Conservation (phyloP, 2,329 filamentous ascomycete genomes). For the Ceratocystiopsis brevicomis region DNA sequence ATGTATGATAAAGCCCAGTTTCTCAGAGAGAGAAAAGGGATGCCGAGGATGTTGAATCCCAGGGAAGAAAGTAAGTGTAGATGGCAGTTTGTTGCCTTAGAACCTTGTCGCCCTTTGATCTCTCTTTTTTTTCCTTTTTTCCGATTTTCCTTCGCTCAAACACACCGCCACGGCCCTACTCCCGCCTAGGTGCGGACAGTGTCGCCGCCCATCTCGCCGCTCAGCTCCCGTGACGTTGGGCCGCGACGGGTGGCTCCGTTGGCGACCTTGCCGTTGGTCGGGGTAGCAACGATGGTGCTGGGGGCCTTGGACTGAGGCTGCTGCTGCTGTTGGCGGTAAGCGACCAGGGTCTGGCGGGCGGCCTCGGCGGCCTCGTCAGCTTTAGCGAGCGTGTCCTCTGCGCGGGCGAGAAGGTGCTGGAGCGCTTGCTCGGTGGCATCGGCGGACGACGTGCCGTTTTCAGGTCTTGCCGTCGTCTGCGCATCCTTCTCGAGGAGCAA, state of each 20-base stretch:
- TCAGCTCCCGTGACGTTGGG: slow-evolving; percentile 33
- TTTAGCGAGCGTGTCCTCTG: slow-evolving; percentile 25
- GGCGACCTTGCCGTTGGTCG: slow-evolving; percentile 3
- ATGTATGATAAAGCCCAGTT: too few relatives aligned
- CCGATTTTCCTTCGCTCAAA: neutral
- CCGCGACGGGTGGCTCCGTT: slow-evolving; percentile 20
- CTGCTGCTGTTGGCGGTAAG: slow-evolving; percentile 15
- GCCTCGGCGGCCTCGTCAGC: slow-evolving; percentile 29
- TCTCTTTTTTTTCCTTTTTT: neutral
- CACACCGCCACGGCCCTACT: neutral
- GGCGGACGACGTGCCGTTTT: slow-evolving; percentile 3
- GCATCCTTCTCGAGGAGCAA: slow-evolving; percentile 24
- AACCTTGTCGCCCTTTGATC: too few relatives aligned
- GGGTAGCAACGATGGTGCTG: neutral
- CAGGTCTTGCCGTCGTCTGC: slow-evolving; percentile 4
- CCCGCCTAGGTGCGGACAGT: slow-evolving; percentile 16
- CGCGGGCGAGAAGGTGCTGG: slow-evolving; percentile 22
- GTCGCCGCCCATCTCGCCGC: slow-evolving; percentile 45
- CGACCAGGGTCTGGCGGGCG: slow-evolving; percentile 23
- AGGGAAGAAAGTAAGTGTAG: too few relatives aligned
- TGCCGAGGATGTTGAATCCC: too few relatives aligned
- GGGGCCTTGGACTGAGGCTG: slow-evolving; percentile 5
- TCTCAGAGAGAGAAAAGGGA: too few relatives aligned
- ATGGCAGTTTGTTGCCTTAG: too few relatives aligned
- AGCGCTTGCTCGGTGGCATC: slow-evolving; percentile 22